phyloP scores from a whole-genome alignment of 2,329 filamentous ascomycete genomes.

The Karstenula rhodostoma region DNA sequence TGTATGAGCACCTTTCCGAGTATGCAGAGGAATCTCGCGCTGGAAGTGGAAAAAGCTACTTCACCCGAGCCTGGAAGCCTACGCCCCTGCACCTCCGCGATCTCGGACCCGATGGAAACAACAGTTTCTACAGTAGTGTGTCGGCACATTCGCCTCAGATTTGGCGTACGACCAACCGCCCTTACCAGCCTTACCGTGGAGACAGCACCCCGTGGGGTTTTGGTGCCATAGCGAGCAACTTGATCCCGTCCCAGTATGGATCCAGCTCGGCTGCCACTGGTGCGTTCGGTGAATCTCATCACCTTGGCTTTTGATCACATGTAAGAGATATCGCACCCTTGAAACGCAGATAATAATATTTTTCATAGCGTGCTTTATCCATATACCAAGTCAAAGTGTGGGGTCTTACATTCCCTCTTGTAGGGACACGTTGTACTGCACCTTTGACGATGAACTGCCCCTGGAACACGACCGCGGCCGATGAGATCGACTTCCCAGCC shows the following conservation, averaged over 20 bases:
- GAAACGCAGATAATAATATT: background rate
- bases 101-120: conserved; percentile 44
- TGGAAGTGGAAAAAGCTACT: conserved; percentile 47
- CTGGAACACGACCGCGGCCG: background rate
- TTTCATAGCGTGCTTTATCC: background rate
- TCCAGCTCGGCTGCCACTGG: background rate
- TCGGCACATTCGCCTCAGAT: background rate
- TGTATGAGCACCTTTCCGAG: conserved; percentile 53
- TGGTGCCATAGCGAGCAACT: background rate
- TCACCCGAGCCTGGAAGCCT: conserved; percentile 47
- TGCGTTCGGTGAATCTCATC: background rate
- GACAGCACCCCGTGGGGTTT: conserved; percentile 5
- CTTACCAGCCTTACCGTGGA: conserved; percentile 4
- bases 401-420: background rate
- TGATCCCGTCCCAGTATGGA: background rate
- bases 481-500: background rate
- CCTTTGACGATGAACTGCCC: background rate
- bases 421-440: background rate
- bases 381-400: too few species aligned
- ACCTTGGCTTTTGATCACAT: background rate
- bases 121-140: conserved; percentile 47
- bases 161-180: background rate
- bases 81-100: conserved; percentile 52
- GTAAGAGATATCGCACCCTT: background rate
- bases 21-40: conserved; percentile 47